These are phyloP conservation scores for Penicillium sp. DNA, from an alignment of 2,329 filamentous ascomycete species.

Conservation along the genomic window DNA sequence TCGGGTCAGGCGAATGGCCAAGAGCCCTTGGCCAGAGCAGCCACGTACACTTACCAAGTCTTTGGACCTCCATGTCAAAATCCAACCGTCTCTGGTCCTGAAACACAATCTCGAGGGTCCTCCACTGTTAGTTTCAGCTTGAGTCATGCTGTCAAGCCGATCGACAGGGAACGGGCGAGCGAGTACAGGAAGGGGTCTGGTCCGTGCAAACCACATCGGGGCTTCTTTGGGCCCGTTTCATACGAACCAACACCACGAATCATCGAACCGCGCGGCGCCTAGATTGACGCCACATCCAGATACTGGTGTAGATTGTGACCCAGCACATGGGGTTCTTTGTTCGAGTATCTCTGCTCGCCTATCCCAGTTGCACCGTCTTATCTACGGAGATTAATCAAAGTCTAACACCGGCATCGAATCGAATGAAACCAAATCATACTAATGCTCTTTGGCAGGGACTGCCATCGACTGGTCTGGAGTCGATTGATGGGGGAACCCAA, in stretches of 20 bases:
- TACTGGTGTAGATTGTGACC: neutral
- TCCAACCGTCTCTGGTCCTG: neutral
- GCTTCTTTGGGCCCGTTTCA: slow-evolving; percentile 6
- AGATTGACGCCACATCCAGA: neutral
- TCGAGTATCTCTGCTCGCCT: neutral
- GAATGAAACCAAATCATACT: neutral
- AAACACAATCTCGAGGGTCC: slow-evolving; percentile 1
- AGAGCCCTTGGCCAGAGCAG: too few relatives aligned
- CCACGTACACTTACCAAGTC: too few relatives aligned
- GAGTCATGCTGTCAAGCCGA: slow-evolving; percentile 6
- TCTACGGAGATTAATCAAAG: neutral
- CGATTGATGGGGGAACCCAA: too few relatives aligned
- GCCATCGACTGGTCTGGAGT: too few relatives aligned
- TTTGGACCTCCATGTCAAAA: too few relatives aligned
- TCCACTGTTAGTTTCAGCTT: too few relatives aligned
- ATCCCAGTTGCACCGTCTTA: slow-evolving; percentile 1
- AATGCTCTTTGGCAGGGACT: neutral
- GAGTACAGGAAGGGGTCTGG: neutral
- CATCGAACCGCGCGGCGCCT: neutral
- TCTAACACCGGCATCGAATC: too few relatives aligned
- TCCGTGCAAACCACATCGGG: neutral
- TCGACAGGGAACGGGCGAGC: slow-evolving; percentile 15
- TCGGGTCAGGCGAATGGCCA: too few relatives aligned
- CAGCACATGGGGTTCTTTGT: too few relatives aligned
- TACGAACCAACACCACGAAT: slow-evolving; percentile 1